Base-by-base conservation (phyloP, 805 yeast genomes). In the Candida michaelii region DNA sequence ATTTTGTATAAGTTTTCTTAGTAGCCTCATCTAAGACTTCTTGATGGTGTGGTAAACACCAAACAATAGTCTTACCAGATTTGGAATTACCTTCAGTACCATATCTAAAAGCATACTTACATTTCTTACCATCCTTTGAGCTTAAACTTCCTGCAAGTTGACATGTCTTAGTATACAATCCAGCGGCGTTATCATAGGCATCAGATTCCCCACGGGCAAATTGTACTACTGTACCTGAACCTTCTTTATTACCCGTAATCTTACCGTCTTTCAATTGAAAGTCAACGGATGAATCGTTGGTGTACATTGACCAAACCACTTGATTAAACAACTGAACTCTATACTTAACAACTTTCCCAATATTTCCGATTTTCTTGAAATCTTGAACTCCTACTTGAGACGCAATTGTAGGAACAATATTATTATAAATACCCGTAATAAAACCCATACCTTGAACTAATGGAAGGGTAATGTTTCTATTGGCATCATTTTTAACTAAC, bases 391-490 rank as follows among this genome's bases (percentile, higher is more conserved):
- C 95, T 23, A 84, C 84, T 27, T 74, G 76, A 18, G 86, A 78
- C 11, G 76, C 70, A 24, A 85, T 51, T 41, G 65, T 58, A 1
- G 89, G 84, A 13, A 68, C 68, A 49, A 80, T 35, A 10, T 80
- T 80, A 51, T 74, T 60, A 49, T 76, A 77, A 19, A 78, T 60
- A 15, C 80, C 88, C 15, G 95, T 82, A 12, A 85, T 73, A 47
- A 85, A 79, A 0, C 95, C 95, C 77, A 73, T 72, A 27, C 96
- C 96, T 56, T 83, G 88, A 3, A 80, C 82, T 37, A 84, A 53
- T 2, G 89, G 88, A 23, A 74, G 48, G 24, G 70, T 68, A 12
- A 83, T 62, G 18, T 46, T 36, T 18, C 32, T 7, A 31, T 39
- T 39, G 17, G 47, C 46, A 5, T 45, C 52, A 14, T 50, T 35